Evolutionary conservation across 2,329 filamentous ascomycete species (phyloP).

Genomic region (Moelleriella libera): DNA sequence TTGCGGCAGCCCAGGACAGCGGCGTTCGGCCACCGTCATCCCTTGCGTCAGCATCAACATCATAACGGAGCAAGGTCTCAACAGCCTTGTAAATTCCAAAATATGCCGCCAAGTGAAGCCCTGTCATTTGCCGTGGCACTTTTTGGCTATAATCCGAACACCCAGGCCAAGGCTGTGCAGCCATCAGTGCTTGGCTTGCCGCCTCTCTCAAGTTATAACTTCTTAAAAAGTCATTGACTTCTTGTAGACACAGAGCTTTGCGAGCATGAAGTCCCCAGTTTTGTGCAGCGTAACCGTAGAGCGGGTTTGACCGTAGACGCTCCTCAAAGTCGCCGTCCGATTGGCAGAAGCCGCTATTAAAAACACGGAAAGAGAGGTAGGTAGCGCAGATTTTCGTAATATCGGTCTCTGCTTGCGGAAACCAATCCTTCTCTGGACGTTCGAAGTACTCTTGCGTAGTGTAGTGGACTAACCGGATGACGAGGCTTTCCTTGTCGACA

Average conservation of each 20-base stretch:
- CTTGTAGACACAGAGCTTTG: neutral
- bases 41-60: neutral
- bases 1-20: neutral
- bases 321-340: neutral
- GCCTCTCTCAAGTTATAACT: neutral
- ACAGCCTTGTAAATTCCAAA: neutral
- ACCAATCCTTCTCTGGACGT: neutral
- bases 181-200: neutral
- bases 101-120: neutral
- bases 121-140: neutral
- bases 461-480: neutral
- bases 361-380: neutral
- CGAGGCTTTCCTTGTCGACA: neutral
- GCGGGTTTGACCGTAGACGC: neutral
- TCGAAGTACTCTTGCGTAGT: neutral
- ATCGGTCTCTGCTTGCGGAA: neutral
- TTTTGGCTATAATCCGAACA: neutral
- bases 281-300: neutral
- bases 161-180: neutral
- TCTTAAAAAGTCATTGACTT: neutral
- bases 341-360: neutral
- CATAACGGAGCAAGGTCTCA: neutral
- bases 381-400: neutral
- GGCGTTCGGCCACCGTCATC: neutral
- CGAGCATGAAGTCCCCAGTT: neutral